Evolutionary conservation across 169 alveolate genomes (phyloP).

Genomic region (Theileria sp.): DNA sequence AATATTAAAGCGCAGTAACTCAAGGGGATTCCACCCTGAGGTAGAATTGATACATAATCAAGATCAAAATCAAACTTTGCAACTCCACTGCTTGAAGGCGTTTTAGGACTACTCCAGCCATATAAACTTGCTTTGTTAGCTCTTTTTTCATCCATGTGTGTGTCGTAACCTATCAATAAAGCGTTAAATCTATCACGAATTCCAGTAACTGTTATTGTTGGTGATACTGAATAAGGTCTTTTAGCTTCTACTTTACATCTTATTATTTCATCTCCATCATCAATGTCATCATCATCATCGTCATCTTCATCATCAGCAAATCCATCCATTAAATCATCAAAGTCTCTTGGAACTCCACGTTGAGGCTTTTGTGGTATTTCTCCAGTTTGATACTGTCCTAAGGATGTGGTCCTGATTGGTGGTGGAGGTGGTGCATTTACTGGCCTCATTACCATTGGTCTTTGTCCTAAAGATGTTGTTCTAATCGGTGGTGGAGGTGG

Average conservation of each 20-base stretch:
- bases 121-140: constrained; percentile 60
- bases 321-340: constrained; percentile 15
- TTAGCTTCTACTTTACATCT: constrained; percentile 31
- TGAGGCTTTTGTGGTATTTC: neutral
- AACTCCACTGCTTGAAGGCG: constrained; percentile 6
- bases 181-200: constrained; percentile 35
- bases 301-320: constrained; percentile 7
- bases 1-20: constrained; percentile 60
- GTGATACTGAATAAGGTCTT: constrained; percentile 55
- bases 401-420: neutral
- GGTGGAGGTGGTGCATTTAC: neutral
- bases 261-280: constrained; percentile 3
- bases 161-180: constrained; percentile 52
- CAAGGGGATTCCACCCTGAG: constrained; percentile 32
- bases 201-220: constrained; percentile 29
- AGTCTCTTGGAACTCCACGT: constrained; percentile 11
- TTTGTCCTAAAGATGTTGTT: neutral
- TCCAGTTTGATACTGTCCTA: neutral
- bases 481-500: neutral
- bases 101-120: constrained; percentile 49
- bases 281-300: constrained; percentile 12
- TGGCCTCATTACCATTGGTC: neutral
- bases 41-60: constrained; percentile 30
- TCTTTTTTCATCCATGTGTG: constrained; percentile 23
- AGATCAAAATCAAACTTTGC: constrained; percentile 38